Evolutionary conservation across 768 basidiomycete species (phyloP), one percentile per base, ranked within the genome.

Genomic region (Hypholoma fasciculare): DNA sequence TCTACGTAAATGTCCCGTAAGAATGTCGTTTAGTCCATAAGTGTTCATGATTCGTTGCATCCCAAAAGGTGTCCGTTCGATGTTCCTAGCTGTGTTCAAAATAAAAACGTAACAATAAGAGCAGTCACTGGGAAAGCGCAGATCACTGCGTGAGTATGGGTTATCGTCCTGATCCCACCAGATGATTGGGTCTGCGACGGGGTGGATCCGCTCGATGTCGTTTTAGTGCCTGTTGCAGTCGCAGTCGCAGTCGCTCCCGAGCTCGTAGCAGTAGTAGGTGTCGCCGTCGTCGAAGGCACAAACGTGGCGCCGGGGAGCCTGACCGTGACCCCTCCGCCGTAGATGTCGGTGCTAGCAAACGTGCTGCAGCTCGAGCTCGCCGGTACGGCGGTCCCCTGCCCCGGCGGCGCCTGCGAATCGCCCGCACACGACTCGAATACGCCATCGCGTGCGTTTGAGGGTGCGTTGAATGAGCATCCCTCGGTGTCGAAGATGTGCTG

Each of bases 401-500:
- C 90, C 7, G 85, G 84, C 52, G 77, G 78, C 14, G 78, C 76
- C 75, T 86, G 84, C 66, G 82, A 75, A n/a, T 89, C 86, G 12
- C 85, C 83, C 4, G 81, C 65, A 72, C 91, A 93, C 8, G 77
- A 72, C 27, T 84, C 82, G 71, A 90, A 93, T 0, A 76, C 74
- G 26, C 81, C 83, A 34, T 84, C 74, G 50, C 78, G 68, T 43
- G 87, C 87, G 34, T 76, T 71, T 66, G 81, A 84, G 14, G 90
- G 90, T 17, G 82, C 86, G 67, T 92, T 92, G 76, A 85, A 91
- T 2, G 58, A 63, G 63, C 88, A 87, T 4, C 92, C 92, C 49
- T 90, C 84, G 51, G 86, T 87, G 66, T 91, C 89, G 57, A 76
- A 87, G 59, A 83, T 78, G 78, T 94, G 87, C 67, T 90, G 76